These are phyloP conservation scores for Podila epicladia DNA, from an alignment of 192 early-diverging fungal genomes.

Conservation along the genomic window DNA sequence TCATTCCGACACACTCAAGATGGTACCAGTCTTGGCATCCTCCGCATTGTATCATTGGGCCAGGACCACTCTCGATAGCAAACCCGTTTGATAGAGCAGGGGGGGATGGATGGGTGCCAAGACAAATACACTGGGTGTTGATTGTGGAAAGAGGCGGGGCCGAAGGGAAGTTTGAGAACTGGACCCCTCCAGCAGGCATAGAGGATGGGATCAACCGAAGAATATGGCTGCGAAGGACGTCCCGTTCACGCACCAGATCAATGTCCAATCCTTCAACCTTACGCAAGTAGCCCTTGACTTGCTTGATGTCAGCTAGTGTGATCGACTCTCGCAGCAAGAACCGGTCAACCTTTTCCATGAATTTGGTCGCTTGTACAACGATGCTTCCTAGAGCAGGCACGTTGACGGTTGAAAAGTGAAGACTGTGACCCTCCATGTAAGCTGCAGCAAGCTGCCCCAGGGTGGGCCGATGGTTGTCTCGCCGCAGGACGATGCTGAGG, in stretches of 20 bases:
- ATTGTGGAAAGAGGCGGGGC: constrained; percentile 23
- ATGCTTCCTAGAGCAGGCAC: constrained; percentile 19
- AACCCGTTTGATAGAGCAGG: not conserved
- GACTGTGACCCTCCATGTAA: constrained; percentile 47
- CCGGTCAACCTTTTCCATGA: constrained; percentile 10
- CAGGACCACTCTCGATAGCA: not conserved
- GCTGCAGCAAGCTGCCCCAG: constrained; percentile 40
- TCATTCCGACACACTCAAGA: constrained; percentile 61
- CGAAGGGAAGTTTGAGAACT: constrained; percentile 19
- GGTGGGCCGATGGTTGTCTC: constrained; percentile 50
- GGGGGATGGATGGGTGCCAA: not conserved
- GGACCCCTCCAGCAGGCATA: constrained; percentile 12
- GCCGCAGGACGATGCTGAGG: constrained; percentile 33
- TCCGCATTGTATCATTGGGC: constrained; percentile 70
- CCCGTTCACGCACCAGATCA: constrained; percentile 49
- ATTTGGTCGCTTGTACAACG: constrained; percentile 4
- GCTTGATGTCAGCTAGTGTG: constrained; percentile 30
- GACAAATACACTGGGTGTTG: constrained; percentile 13
- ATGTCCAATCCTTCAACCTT: constrained; percentile 56
- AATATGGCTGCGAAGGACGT: constrained; percentile 51
- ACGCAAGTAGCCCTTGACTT: constrained; percentile 48
- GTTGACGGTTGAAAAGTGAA: constrained; percentile 56
- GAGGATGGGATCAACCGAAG: constrained; percentile 26
- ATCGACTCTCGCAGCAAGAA: constrained; percentile 30
- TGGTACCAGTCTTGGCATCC: constrained; percentile 76